Percentiles rank a stretch among this genome's conserved stretches.
Evolutionary conservation across 2,329 filamentous ascomycete genomes (phyloP).

Genomic region (Penicillium sp.): DNA sequence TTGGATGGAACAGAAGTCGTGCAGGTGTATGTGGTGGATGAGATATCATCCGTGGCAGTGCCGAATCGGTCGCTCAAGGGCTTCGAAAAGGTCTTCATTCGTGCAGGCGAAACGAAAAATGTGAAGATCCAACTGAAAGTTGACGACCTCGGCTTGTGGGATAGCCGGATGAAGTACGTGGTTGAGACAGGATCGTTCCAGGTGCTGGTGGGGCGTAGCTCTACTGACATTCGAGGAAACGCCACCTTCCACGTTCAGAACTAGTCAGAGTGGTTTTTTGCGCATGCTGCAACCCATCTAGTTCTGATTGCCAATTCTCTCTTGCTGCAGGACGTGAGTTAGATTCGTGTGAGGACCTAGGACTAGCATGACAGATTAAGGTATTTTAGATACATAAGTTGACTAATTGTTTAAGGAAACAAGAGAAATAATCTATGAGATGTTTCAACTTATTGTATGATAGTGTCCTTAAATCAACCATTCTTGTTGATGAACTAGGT

Average conservation of each 20-base stretch:
- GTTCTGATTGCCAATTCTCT: too few relatives aligned
- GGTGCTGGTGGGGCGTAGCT: background rate
- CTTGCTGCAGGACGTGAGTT: too few relatives aligned
- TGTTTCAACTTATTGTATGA: too few relatives aligned
- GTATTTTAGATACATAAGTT: too few relatives aligned
- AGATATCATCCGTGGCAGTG: background rate
- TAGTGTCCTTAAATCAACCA: too few relatives aligned
- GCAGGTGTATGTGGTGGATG: background rate
- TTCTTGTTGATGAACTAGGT: too few relatives aligned
- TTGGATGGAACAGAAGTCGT: background rate
- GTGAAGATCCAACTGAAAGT: background rate
- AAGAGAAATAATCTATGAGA: too few relatives aligned
- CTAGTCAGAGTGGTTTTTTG: too few relatives aligned
- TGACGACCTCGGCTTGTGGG: background rate
- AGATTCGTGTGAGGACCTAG: too few relatives aligned
- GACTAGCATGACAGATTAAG: too few relatives aligned
- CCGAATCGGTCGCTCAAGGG: background rate
- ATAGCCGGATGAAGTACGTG: background rate
- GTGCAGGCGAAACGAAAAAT: background rate
- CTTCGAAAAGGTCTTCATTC: background rate
- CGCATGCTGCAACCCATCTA: too few relatives aligned
- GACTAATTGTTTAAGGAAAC: too few relatives aligned
- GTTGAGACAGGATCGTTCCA: background rate
- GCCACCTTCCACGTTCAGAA: background rate
- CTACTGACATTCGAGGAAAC: background rate